Evolutionary conservation across 176 grass and related monocot species (phyloP), one percentile per base, ranked within the genome.

Genomic region (Triticum dicoccoides): DNA sequence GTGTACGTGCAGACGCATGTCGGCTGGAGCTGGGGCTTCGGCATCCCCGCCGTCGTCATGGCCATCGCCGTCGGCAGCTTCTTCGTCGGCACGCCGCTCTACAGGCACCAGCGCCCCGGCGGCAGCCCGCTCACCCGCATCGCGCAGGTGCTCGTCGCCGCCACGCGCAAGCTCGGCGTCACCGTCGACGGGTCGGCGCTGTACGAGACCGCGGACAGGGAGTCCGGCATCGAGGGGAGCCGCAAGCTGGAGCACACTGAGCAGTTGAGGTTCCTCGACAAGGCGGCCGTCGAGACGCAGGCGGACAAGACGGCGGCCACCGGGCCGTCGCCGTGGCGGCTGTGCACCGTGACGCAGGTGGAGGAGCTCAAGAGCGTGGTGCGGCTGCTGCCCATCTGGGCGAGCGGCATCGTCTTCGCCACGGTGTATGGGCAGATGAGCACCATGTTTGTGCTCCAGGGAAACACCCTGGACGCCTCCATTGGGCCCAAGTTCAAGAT

Each of bases 21-120:
- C 0, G 95, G 95, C 21, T 97, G 95, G 95, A 61, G 95, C 6
- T 97, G 95, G 95, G 95, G 95, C 49, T 97, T 97, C 56, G 95
- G 95, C 77, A 91, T 97, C 69, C 95, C 95, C 0, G 95, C 95
- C 14, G 92, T 94, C 13, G 90, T 90, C 41, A 97, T 97, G 95
- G 92, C 88, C 61, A 47, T 94, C 47, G 92, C 95, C n/a, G 90
- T 97, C 25, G 88, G 37, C 34, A 89, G 90, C 84, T 97, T 97
- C 92, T 84, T 97, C 81, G 5, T 89, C 34, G 95, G 95, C 66
- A 92, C 95, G 62, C 86, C 92, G 13, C 84, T 97, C 15, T 97
- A 97, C 89, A 37, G 95, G 14, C 92, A 92, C 65, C 95, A 97
- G 92, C 80, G 72, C n/a, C 81, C 95, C 6, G 95, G 95, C 1